phyloP scores from a whole-genome alignment of 2,329 filamentous ascomycete genomes.

The Alternaria sp. region DNA sequence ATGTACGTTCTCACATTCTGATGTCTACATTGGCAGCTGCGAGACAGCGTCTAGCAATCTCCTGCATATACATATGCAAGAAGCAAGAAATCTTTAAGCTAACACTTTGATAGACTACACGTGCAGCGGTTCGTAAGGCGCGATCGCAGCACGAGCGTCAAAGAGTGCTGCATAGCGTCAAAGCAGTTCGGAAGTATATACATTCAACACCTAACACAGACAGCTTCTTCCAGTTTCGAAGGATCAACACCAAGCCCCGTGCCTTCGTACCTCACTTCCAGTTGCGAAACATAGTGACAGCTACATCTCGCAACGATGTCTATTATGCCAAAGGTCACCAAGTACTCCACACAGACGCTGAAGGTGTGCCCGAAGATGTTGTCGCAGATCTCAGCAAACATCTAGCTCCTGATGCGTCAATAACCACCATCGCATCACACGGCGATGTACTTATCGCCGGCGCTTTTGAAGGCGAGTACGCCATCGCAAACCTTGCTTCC shows the following conservation, averaged over 20 bases:
- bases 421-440: constrained; percentile 63
- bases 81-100: not conserved
- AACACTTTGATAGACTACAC: constrained; percentile 22
- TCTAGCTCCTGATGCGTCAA: constrained; percentile 51
- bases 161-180: constrained; percentile 28
- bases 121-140: constrained; percentile 35
- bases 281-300: constrained; percentile 65
- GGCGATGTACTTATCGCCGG: constrained; percentile 63
- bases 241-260: constrained; percentile 60
- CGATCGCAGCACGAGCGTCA: constrained; percentile 35
- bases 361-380: constrained; percentile 52
- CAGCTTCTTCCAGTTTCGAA: constrained; percentile 58
- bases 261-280: constrained; percentile 67
- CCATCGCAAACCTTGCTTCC: constrained; percentile 56
- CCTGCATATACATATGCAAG: not conserved
- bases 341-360: constrained; percentile 61
- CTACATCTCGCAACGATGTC: constrained; percentile 63
- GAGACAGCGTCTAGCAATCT: not conserved
- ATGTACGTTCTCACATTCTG: constrained; percentile 7
- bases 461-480: constrained; percentile 67
- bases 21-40: not conserved
- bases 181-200: constrained; percentile 26
- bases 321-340: constrained; percentile 62
- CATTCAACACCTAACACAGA: constrained; percentile 52
- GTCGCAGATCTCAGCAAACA: constrained; percentile 61